A percentile compares a stretch with the other conserved stretches of the same genome.
Conservation (phyloP, 805 yeast species). For the Wickerhamiella musiphila region DNA sequence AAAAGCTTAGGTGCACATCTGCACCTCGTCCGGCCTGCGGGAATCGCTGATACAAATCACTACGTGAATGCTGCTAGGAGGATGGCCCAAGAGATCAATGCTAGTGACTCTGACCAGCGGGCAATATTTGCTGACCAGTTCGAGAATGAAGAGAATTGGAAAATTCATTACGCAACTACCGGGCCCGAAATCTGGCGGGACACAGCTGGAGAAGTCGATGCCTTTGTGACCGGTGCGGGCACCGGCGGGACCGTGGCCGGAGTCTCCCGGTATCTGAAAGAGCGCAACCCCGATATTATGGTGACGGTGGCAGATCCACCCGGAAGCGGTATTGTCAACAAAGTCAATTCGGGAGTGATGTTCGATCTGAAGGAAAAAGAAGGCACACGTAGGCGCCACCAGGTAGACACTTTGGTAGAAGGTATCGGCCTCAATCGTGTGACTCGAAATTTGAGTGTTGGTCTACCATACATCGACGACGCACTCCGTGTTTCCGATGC, state of each 20-base stretch:
- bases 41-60: conserved; percentile 84
- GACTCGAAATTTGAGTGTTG: conserved; percentile 63
- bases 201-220: conserved; percentile 45
- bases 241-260: conserved; percentile 98
- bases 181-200: conserved; percentile 88
- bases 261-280: conserved; percentile 57
- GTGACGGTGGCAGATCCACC: conserved; percentile 85
- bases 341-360: conserved; percentile 85
- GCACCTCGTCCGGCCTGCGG: conserved; percentile 81
- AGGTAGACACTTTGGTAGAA: conserved; percentile 86
- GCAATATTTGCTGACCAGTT: conserved; percentile 93
- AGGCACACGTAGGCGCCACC: conserved; percentile 88
- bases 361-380: conserved; percentile 76
- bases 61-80: conserved; percentile 75
- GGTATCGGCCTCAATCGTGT: conserved; percentile 85
- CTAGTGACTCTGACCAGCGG: conserved; percentile 22
- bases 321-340: conserved; percentile 78
- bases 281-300: conserved; percentile 25
- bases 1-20: conserved; percentile 63
- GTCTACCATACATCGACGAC: conserved; percentile 54
- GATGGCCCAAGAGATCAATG: conserved; percentile 35
- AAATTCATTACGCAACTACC: conserved; percentile 60
- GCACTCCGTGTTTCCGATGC: conserved; percentile 64
- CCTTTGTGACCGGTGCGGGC: conserved; percentile 82
- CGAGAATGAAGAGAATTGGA: conserved; percentile 86